A percentile compares a stretch with the other conserved stretches of the same genome.
Evolutionary conservation across 495 filamentous ascomycete genomes (phyloP).

Genomic region (Diplogelasinospora grovesii): DNA sequence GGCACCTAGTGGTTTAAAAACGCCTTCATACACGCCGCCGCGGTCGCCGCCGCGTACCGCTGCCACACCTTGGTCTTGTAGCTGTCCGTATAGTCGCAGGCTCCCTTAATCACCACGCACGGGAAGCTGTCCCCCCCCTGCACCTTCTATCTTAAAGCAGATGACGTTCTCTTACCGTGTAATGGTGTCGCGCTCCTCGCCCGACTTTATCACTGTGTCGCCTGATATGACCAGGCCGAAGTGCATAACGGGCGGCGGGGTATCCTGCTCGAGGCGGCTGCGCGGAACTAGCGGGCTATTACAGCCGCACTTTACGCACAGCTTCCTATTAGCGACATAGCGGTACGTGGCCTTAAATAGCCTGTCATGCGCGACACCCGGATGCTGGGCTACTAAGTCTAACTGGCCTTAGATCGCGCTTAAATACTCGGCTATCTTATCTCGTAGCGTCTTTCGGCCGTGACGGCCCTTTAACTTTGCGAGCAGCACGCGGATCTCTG

Average conservation of each 20-base stretch:
- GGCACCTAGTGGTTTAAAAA: slow-evolving; percentile 5
- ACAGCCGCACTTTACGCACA: too few relatives aligned
- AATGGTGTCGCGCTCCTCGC: slow-evolving; percentile 18
- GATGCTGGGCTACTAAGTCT: background rate
- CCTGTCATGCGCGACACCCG: slow-evolving; percentile 2
- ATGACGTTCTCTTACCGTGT: slow-evolving; percentile 18
- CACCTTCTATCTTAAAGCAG: slow-evolving; percentile 41
- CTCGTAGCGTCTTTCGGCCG: slow-evolving; percentile 18
- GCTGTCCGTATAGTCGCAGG: slow-evolving; percentile 39
- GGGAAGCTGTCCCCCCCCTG: slow-evolving; percentile 31
- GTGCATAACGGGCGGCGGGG: slow-evolving; percentile 11
- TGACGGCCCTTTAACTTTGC: slow-evolving; percentile 16
- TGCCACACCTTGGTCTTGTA: slow-evolving; percentile 40
- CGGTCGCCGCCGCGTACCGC: slow-evolving; percentile 31
- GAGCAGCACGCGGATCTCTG: slow-evolving; percentile 23
- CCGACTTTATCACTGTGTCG: slow-evolving; percentile 26
- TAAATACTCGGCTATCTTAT: slow-evolving; percentile 9
- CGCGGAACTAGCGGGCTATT: too few relatives aligned
- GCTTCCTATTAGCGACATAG: too few relatives aligned
- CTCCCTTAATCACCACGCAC: slow-evolving; percentile 33
- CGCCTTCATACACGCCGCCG: slow-evolving; percentile 17
- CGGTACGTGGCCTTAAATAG: slow-evolving; percentile 22
- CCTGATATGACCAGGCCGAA: slow-evolving; percentile 22
- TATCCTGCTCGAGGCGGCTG: too few relatives aligned
- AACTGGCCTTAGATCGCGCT: slow-evolving; percentile 5